Base-by-base conservation (phyloP, 2,329 filamentous ascomycete species). In the Neoscytalidium dimidiatum region DNA sequence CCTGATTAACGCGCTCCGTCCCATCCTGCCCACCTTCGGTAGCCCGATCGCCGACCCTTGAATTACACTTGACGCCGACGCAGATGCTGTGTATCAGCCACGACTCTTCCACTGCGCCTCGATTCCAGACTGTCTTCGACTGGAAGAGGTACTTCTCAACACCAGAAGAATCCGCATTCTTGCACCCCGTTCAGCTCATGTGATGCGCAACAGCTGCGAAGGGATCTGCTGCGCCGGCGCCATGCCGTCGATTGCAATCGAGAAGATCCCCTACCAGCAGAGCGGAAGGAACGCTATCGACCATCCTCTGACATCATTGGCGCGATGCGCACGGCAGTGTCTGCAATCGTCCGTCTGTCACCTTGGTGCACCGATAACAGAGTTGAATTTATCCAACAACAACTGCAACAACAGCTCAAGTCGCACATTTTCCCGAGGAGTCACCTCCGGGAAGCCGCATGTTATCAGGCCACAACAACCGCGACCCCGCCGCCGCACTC, bases 1-100 rank as follows among this genome's bases (percentile, higher is more conserved):
- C 38, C 13, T 31, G 48, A 51, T 51, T 51, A 31, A 52, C 49
- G 9, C 26, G 49, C 49, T 29, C 49, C 29, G 48, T 31, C 48
- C 28, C 49, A 21, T 48, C 21, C 21, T 26, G 44, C 9, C 21
- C 44, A 26, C 21, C 44, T 9, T 13, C 28, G 17, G 41, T n/a
- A 6, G 56, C 19, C 41, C 56, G 28, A 60, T 60, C 56, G 9
- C 28, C 26, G 56, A 60, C 56, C 56, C 41, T 60, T 38, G 53
- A 31, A 29, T 57, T 57, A 5, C 23, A 19, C 14, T 41, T n/a
- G 17, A 19, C 35, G 29, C 13, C 49, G 29, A 52, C 21, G 35
- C 8, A 21, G 35, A 35, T 17, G 19, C 52, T n/a, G 31, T 23
- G 19, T 26, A 28, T 14, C 33, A 41, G 53, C 53, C 35, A 57